These are phyloP conservation scores for Tephrocybe sp. DNA, from an alignment of 768 basidiomycete genomes.

Conservation along the genomic window DNA sequence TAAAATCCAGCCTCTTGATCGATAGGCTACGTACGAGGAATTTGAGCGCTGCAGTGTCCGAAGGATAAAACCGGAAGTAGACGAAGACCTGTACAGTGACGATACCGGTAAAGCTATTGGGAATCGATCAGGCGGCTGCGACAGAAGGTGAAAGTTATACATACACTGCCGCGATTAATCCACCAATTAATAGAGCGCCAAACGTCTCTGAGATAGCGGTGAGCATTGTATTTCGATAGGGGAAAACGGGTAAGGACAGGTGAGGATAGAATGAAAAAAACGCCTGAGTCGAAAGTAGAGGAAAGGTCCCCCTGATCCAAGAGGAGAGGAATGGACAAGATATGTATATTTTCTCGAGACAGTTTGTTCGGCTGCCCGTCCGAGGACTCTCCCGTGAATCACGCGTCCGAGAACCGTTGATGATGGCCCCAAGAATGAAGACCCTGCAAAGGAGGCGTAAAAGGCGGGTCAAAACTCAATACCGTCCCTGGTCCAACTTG, in stretches of 20 bases:
- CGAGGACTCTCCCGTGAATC: too few species aligned
- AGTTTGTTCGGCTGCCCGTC: too few species aligned
- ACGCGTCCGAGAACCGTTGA: too few species aligned
- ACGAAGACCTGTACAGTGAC: constrained; percentile 37
- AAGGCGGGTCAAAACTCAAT: too few species aligned
- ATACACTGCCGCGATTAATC: constrained; percentile 38
- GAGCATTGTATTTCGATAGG: constrained; percentile 1
- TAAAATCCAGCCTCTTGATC: not conserved
- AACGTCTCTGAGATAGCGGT: constrained; percentile 33
- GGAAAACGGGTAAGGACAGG: not conserved
- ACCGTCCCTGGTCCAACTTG: too few species aligned
- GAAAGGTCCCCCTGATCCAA: too few species aligned
- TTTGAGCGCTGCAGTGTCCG: constrained; percentile 29
- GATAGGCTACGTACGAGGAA: constrained; percentile 27
- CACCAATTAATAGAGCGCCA: constrained; percentile 43
- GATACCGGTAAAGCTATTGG: constrained; percentile 38
- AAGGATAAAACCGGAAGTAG: constrained; percentile 39
- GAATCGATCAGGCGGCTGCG: not conserved
- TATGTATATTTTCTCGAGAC: too few species aligned
- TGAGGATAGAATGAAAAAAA: not conserved
- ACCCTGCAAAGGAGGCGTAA: too few species aligned
- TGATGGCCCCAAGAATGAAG: too few species aligned
- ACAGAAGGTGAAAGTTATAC: constrained; percentile 10
- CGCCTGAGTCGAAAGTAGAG: too few species aligned
- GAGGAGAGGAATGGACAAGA: too few species aligned